Base-by-base conservation (phyloP, 768 basidiomycete species). In the Rickenella mellea region DNA sequence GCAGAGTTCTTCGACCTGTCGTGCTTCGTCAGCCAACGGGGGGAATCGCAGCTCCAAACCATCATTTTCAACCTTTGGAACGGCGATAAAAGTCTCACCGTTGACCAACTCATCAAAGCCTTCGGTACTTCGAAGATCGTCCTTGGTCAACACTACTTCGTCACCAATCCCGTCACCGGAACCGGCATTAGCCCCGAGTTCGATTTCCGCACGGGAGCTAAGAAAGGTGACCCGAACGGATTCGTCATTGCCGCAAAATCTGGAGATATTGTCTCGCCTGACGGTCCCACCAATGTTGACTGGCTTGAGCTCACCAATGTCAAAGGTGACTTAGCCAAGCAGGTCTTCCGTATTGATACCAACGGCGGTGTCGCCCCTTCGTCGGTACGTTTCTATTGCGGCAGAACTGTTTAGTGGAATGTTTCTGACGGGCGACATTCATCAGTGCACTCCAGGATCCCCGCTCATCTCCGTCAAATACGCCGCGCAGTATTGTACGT, bases 111-210 rank as follows among this genome's bases (percentile, higher is more conserved):
- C 19, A 51, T 53, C 20, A 12, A 36, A 5, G 32, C n/a, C 29
- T 36, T 48, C 26, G 43, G 39, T 15, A 51, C 35, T 42, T 45
- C 42, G 12, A 5, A 38, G 35, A 45, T 32, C 7, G 53, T 65
- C 29, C 61, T 71, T 25, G 70, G 70, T 11, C 66, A 74, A 45
- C 78, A 83, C 49, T 80, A 71, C 63, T 83, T 78, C 55, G 62
- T 75, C 27, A 54, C 62, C 1, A 71, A 72, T 54, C 61, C 70
- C 4, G 49, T 63, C 41, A 57, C 64, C 4, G 69, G 66, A 4
- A 55, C 55, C 3, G 70, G 69, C 12, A 59, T 62, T 42, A 54
- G 54, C 29, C 76, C 80, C 1, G 66, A 70, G 48, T 76, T 76
- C 69, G 80, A 80, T 55, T 74, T 75, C 59, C 67, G 69, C 9